Base-by-base conservation (phyloP, 768 basidiomycete genomes). In the Tricholomella constricta region DNA sequence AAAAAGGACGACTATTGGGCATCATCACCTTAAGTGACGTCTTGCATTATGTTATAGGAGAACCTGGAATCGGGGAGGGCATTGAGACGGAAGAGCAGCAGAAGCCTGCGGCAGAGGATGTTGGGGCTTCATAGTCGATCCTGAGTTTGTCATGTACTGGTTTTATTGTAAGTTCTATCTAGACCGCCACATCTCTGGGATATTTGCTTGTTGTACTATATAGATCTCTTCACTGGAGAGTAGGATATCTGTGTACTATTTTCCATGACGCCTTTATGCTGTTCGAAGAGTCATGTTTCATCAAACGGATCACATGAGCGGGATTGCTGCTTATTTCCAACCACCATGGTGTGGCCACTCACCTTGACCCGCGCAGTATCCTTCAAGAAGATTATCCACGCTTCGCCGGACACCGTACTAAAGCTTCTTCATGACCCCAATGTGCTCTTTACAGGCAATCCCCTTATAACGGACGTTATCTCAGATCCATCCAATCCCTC, bases 21-120 rank as follows among this genome's bases (percentile, higher is more conserved):
- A 84, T 96, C 61, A 90, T 96, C 66, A 91, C 91, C 4, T 77
- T 96, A 48, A 91, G 88, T 68, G 93, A 96, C 64, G 91, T 96
- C 37, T 71, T 96, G 44, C 84, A 86, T 27, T 92, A 94, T 63
- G 75, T 94, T 53, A 87, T 94, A 48, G 85, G 85, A 29, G 80
- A 84, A 55, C 70, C 77, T n/a, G 75, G 74, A 6, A 79, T 84
- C 14, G 77, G 75, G 14, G 81, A 79, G 62, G 72, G 66, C 2
- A 51, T 61, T 17, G 78, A 77, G 56, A 67, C 64, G 40, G 64
- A 63, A 19, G 62, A 65, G 23, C 60, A 55, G 31, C 55, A 41
- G 9, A 46, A 34, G 35, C 34, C 44, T 29, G 17, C 42, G 25
- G 19, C 45, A 4, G 51, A 52, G 22, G 41, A 38, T 29, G 47